A percentile compares a stretch with the other conserved stretches of the same genome.
Conservation (phyloP, 257 asterid species). For the Cordia subcordata region DNA sequence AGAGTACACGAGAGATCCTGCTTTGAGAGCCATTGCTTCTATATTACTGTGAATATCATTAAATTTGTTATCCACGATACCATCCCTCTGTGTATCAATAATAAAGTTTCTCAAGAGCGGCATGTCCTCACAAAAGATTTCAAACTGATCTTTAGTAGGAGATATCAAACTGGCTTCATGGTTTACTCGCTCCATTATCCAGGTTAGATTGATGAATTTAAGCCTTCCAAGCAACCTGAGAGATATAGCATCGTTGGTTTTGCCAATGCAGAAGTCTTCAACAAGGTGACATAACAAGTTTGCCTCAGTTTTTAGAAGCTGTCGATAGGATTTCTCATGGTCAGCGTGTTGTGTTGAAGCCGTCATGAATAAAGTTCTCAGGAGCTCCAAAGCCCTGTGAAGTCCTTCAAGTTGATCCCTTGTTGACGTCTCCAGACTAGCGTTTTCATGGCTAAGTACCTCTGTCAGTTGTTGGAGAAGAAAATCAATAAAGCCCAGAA, state of each 20-base stretch:
- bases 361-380: background rate
- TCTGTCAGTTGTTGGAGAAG: background rate
- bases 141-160: background rate
- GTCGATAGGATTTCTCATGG: background rate
- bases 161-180: background rate
- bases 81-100: background rate
- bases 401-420: background rate
- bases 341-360: background rate
- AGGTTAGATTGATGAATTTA: background rate
- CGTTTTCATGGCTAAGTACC: too few relatives aligned
- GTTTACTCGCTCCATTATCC: background rate
- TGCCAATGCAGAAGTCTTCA: background rate
- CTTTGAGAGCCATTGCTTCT: background rate
- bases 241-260: background rate
- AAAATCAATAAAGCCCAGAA: background rate
- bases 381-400: background rate
- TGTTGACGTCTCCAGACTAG: background rate
- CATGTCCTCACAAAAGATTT: background rate
- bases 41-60: background rate
- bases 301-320: background rate
- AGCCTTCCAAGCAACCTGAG: conserved; percentile 3
- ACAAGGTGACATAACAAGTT: background rate
- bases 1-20: background rate
- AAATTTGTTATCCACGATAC: background rate
- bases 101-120: background rate